These are phyloP conservation scores for Podosphaera xanthii DNA, from an alignment of 2,329 filamentous ascomycete genomes.

Conservation along the genomic window DNA sequence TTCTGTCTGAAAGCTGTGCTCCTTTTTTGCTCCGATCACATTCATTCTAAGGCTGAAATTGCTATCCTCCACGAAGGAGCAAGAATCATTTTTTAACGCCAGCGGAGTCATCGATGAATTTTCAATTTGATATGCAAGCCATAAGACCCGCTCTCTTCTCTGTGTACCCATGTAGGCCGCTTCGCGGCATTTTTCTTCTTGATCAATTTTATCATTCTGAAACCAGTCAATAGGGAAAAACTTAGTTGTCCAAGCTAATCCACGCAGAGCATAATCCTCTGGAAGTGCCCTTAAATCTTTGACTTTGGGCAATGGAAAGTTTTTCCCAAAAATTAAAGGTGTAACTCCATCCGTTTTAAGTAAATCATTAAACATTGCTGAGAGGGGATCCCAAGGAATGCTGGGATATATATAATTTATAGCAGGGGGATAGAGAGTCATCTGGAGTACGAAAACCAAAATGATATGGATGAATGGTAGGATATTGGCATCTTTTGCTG, in stretches of 20 bases:
- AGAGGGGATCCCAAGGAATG: constrained; percentile 12
- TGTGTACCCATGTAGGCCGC: constrained; percentile 7
- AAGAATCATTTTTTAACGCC: too few relatives aligned
- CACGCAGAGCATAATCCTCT: constrained; percentile 14
- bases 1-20: too few relatives aligned
- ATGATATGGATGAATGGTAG: constrained; percentile 13
- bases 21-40: too few relatives aligned
- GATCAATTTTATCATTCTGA: constrained; percentile 11
- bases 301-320: constrained; percentile 10
- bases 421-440: constrained; percentile 7
- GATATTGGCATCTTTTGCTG: constrained; percentile 13
- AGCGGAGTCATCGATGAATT: too few relatives aligned
- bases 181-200: constrained; percentile 11
- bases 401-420: constrained; percentile 6
- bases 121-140: constrained; percentile 7
- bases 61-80: too few relatives aligned
- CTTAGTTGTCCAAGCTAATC: constrained; percentile 9
- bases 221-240: constrained; percentile 13
- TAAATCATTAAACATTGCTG: constrained; percentile 11
- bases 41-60: too few relatives aligned
- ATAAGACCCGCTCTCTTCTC: constrained; percentile 10
- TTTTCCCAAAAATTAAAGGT: constrained; percentile 5
- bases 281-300: constrained; percentile 11
- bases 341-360: constrained; percentile 3
- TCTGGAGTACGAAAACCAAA: constrained; percentile 11